Percentiles rank a stretch among this genome's conserved stretches.
Evolutionary conservation across 331 rosid species (phyloP).

Genomic region (Quercus phellos): DNA sequence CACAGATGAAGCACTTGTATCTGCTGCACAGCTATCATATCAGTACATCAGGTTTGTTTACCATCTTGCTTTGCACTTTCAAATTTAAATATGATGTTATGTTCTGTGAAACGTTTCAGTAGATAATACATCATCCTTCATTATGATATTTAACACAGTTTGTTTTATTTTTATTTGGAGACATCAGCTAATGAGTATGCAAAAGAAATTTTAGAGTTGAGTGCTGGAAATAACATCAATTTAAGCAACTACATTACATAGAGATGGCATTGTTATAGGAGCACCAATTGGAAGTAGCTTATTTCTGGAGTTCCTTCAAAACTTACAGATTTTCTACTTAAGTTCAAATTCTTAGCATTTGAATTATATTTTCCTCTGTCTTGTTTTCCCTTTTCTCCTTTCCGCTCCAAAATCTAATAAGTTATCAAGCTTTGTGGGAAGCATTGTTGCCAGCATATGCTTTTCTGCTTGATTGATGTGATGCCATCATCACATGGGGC

Average conservation of each 20-base stretch:
- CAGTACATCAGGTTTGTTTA: slow-evolving; percentile 73
- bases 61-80: not conserved
- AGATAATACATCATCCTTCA: not conserved
- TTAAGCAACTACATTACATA: not conserved
- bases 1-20: slow-evolving; percentile 71
- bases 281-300: not conserved
- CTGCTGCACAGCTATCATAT: slow-evolving; percentile 75
- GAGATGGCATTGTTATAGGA: not conserved
- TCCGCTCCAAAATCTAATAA: not conserved
- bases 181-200: not conserved
- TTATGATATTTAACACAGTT: not conserved
- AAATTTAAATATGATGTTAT: slow-evolving; percentile 4
- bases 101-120: not conserved
- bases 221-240: not conserved
- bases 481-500: not conserved
- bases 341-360: not conserved
- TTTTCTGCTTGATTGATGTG: not conserved
- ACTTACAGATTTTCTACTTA: not conserved
- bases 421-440: not conserved
- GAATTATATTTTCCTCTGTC: not conserved
- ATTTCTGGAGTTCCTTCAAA: not conserved
- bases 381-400: not conserved
- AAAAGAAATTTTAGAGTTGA: not conserved
- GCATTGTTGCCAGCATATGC: too few relatives aligned
- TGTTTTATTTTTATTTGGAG: not conserved